Conservation (phyloP, 805 yeast genomes). For the Hanseniaspora meyeri region DNA sequence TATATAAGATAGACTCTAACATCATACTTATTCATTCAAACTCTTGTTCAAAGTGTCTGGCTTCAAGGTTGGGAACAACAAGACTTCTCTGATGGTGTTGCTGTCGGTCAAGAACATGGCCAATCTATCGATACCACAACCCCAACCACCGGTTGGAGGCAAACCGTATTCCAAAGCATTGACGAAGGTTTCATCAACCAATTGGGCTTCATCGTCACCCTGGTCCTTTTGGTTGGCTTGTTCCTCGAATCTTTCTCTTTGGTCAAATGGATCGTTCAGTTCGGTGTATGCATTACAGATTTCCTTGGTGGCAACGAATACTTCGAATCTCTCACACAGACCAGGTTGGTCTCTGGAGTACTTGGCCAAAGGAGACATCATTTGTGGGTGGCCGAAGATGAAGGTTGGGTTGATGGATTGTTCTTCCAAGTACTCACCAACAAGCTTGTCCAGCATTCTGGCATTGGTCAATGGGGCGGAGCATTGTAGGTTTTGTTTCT, state of each 20-base stretch:
- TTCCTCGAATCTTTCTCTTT: slow-evolving; percentile 93
- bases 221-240: slow-evolving; percentile 97
- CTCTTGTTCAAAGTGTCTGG: slow-evolving; percentile 51
- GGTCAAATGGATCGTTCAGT: slow-evolving; percentile 97
- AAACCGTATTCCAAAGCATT: slow-evolving; percentile 95
- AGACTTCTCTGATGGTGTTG: slow-evolving; percentile 92
- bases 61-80: slow-evolving; percentile 96
- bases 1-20: neutral
- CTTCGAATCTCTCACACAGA: slow-evolving; percentile 95
- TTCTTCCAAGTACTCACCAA: slow-evolving; percentile 85
- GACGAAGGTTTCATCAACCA: slow-evolving; percentile 92
- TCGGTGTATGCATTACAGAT: slow-evolving; percentile 97
- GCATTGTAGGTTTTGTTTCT: slow-evolving; percentile 75
- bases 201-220: slow-evolving; percentile 98
- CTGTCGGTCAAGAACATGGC: slow-evolving; percentile 97
- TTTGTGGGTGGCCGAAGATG: slow-evolving; percentile 96
- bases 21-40: slow-evolving; percentile 19
- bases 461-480: slow-evolving; percentile 89
- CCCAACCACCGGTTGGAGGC: slow-evolving; percentile 99
- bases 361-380: slow-evolving; percentile 99
- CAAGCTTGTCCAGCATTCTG: slow-evolving; percentile 95
- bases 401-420: slow-evolving; percentile 92
- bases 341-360: slow-evolving; percentile 87
- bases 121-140: slow-evolving; percentile 95
- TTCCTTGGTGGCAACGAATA: slow-evolving; percentile 96